phyloP scores from a whole-genome alignment of 2,329 filamentous ascomycete species.

The Graphium sp. region DNA sequence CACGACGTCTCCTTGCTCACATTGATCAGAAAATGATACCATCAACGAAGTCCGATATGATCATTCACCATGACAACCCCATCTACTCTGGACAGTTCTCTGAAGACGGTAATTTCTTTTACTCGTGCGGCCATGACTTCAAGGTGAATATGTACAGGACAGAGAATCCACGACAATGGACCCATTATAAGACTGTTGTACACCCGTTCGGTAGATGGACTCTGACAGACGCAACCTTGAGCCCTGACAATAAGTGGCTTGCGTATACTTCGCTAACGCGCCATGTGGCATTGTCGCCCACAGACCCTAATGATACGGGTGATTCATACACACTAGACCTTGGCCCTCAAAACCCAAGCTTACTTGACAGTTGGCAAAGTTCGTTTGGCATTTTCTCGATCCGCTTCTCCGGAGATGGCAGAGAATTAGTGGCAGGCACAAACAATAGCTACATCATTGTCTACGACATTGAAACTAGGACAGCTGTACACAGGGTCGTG shows the following conservation, averaged over 20 bases:
- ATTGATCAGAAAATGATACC: constrained; percentile 56
- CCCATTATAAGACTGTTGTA: constrained; percentile 77
- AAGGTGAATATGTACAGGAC: constrained; percentile 96
- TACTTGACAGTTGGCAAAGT: background rate
- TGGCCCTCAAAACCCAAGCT: constrained; percentile 12
- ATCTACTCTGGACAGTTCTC: constrained; percentile 96
- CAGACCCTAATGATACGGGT: constrained; percentile 65
- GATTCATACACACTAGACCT: constrained; percentile 73
- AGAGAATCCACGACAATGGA: constrained; percentile 87
- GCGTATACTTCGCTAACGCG: constrained; percentile 83
- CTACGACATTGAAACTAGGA: constrained; percentile 75
- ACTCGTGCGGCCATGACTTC: constrained; percentile 81
- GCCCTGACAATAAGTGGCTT: constrained; percentile 79
- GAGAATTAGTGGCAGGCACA: constrained; percentile 81
- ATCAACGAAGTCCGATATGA: constrained; percentile 59
- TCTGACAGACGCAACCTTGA: constrained; percentile 81
- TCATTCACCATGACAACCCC: constrained; percentile 71
- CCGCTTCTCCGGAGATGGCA: constrained; percentile 80
- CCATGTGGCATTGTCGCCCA: constrained; percentile 71
- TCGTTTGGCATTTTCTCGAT: constrained; percentile 68
- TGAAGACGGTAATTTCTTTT: constrained; percentile 95
- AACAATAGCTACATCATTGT: constrained; percentile 66
- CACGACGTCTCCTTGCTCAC: constrained; percentile 32
- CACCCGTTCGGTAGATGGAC: constrained; percentile 91
- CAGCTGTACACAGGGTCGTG: constrained; percentile 54